Percentiles rank a stretch among this genome's conserved stretches.
These are phyloP conservation scores for Metschnikowia lachancei DNA, from an alignment of 805 yeast species.

Conservation along the genomic window DNA sequence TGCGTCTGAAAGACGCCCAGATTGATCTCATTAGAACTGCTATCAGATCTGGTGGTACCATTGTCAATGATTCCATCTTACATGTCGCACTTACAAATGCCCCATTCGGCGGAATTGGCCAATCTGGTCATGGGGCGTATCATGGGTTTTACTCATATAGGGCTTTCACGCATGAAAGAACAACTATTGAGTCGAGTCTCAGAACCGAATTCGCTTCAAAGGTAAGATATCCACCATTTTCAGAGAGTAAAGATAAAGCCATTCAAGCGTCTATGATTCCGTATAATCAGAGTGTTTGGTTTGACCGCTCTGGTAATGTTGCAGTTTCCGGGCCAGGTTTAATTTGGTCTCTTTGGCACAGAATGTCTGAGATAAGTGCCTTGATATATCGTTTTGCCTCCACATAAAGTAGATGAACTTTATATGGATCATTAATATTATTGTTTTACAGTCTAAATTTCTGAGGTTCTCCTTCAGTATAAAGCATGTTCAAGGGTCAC, in stretches of 20 bases:
- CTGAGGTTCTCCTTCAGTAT: no score
- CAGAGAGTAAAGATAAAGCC: conserved; percentile 31
- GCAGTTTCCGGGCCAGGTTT: conserved; percentile 31
- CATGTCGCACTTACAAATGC: conserved; percentile 66
- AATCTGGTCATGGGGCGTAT: conserved; percentile 78
- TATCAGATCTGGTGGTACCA: conserved; percentile 70
- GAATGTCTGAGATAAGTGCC: conserved; percentile 30
- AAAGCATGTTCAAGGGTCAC: no score
- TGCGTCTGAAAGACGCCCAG: conserved; percentile 45
- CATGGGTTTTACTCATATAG: conserved; percentile 66
- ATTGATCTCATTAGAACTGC: conserved; percentile 42
- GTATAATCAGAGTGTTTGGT: conserved; percentile 38
- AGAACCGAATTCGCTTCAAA: conserved; percentile 59
- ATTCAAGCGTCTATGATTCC: conserved; percentile 27
- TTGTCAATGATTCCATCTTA: conserved; percentile 67
- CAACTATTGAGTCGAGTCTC: conserved; percentile 60
- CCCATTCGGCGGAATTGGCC: conserved; percentile 92
- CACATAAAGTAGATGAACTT: not conserved
- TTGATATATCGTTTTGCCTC: conserved; percentile 22
- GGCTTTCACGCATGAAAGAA: conserved; percentile 74
- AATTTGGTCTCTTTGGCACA: conserved; percentile 33
- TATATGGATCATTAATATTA: not conserved
- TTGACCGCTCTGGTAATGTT: conserved; percentile 38
- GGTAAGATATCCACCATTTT: conserved; percentile 68
- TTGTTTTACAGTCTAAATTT: no score